Base-by-base conservation (phyloP, 176 grass and related monocot genomes). In the Urochloa ruziziensis region DNA sequence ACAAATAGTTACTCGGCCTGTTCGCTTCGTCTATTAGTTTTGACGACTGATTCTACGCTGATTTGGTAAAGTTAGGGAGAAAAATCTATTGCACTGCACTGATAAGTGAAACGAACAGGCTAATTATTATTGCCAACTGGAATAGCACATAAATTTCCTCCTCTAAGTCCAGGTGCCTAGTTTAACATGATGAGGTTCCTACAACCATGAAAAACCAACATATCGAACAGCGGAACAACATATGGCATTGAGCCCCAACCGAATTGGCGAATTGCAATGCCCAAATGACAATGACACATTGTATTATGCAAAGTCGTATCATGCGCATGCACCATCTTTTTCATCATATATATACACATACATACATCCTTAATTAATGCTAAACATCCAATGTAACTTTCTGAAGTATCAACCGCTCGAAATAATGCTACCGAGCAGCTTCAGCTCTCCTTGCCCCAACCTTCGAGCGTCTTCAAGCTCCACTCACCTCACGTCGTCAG, bases 401-500 rank as follows among this genome's bases (percentile, higher is more conserved):
- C 70, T 27, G 0, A 23, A 65, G 19, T 25, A 51, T 1, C 13
- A 32, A 54, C 19, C 30, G 5, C 12, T 32, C 12, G 21, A 4
- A n/a, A 18, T 37, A 39, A 36, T 62, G 37, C 39, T 27, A 21
- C 28, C 2, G 37, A 79, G 44, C 13, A 70, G 56, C 75, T 54
- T 66, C 46, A 27, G n/a, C 12, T 43, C 46, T 33, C 25, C 34
- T 35, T 56, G 23, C 19, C 16, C 47, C 16, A n/a, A 32, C 44
- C 53, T 62, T 42, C 2, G n/a, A n/a, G 17, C 59, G 56, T 75
- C 36, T 81, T 57, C 47, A 56, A 57, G 28, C 62, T 82, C 51
- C 49, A 60, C 43, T 7, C 27, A 21, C 14, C 7, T 91, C 67
- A 93, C 5, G 88, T 90, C 2, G 91, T 93, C 7, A 90, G 47